These are phyloP conservation scores for Ganoderma multipileum DNA, from an alignment of 1,284 basidiomycete species.

Conservation along the genomic window DNA sequence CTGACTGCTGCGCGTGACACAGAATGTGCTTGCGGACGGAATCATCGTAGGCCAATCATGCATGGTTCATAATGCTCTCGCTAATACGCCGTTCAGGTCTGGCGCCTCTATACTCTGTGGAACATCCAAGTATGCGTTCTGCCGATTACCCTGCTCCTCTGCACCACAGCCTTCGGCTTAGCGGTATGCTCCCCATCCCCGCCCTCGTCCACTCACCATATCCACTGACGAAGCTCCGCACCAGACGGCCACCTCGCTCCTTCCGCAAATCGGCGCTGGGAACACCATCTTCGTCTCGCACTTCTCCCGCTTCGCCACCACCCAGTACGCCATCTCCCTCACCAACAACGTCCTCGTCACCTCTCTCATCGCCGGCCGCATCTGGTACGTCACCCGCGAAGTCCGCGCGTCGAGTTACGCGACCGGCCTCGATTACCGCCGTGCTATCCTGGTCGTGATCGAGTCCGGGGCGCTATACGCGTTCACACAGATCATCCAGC, in stretches of 20 bases:
- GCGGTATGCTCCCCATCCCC: not conserved
- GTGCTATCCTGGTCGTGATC: constrained; percentile 14
- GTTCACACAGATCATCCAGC: constrained; percentile 15
- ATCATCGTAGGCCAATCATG: not conserved
- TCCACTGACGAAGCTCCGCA: not conserved
- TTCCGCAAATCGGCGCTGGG: constrained; percentile 3
- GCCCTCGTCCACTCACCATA: not conserved
- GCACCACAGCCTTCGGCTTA: not conserved
- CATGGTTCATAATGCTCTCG: not conserved
- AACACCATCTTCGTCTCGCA: constrained; percentile 4
- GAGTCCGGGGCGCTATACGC: constrained; percentile 14
- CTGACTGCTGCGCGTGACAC: not conserved
- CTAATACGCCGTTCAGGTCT: not conserved
- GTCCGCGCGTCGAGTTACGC: not conserved
- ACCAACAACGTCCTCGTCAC: constrained; percentile 9
- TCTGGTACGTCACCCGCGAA: constrained; percentile 12
- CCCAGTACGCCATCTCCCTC: not conserved
- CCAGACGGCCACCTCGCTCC: constrained; percentile 6
- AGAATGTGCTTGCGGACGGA: not conserved
- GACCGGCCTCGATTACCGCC: constrained; percentile 6
- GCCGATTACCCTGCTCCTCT: not conserved
- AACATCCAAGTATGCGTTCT: constrained; percentile 5
- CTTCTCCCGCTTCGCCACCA: not conserved
- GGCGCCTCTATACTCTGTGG: constrained; percentile 3
- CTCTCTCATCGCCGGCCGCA: constrained; percentile 11